Conservation (phyloP, 257 asterid species). For the Fraxinus pennsylvanica region DNA sequence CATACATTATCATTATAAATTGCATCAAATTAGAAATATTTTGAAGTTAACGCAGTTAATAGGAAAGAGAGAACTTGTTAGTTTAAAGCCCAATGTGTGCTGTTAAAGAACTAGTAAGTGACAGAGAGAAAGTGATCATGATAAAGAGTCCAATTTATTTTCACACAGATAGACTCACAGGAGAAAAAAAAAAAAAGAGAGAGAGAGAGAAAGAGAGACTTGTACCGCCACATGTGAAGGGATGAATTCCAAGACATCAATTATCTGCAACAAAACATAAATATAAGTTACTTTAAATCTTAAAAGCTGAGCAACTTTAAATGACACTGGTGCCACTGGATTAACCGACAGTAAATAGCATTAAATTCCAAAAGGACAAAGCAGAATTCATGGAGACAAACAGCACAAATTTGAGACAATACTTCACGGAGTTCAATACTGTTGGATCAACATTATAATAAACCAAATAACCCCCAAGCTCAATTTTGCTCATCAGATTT, state of each 20-base stretch:
- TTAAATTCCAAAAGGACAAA: conserved; percentile 20
- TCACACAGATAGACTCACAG: conserved; percentile 5
- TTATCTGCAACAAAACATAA: conserved; percentile 60
- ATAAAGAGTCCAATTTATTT: conserved; percentile 13
- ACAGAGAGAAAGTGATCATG: background rate
- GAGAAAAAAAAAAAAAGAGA: background rate
- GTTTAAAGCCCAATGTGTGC: background rate
- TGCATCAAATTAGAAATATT: conserved; percentile 16
- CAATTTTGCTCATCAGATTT: background rate
- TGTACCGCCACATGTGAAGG: conserved; percentile 95
- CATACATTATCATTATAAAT: background rate
- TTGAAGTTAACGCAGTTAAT: conserved; percentile 11
- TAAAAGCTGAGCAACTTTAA: conserved; percentile 9
- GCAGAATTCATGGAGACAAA: background rate
- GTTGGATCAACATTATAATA: background rate
- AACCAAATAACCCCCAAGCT: background rate
- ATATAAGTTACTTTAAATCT: background rate
- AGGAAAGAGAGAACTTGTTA: background rate
- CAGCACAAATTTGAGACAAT: background rate
- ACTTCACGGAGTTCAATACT: background rate
- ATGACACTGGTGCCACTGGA: background rate
- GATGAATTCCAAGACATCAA: conserved; percentile 88
- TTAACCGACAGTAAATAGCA: conserved; percentile 11
- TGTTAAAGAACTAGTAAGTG: background rate
- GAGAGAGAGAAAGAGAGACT: conserved; percentile 23